Base-by-base conservation (phyloP, 257 asterid species). In the Nicotiana paniculata region DNA sequence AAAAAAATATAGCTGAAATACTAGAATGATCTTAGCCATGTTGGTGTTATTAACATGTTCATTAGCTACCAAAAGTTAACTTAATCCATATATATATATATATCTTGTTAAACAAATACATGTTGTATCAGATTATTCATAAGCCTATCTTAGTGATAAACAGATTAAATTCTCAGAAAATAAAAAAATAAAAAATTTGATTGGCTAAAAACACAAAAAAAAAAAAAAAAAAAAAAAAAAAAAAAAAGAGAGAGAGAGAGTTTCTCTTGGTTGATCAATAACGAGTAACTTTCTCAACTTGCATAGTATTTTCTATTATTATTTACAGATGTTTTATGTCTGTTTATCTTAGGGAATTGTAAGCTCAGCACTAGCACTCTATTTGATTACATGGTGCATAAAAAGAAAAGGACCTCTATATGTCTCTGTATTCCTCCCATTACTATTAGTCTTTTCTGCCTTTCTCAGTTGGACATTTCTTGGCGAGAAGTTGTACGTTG, bases 381-480 rank as follows among this genome's bases (percentile, higher is more conserved):
- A 93, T 87, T 82, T 93, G 9, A 89, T 91, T 90, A 51, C 97
- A 10, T 93, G 95, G 93, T 94, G 98, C 57, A 85, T 93, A 12
- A 90, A 88, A 80, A 93, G 88, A 85, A 94, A 90, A 88, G 97
- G 97, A 12, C 97, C 97, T 33, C 85, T 94, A 1, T 93, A 93
- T 15, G 98, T 93, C 13, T 91, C 97, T 1, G 92, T 96, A 51
- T 96, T 93, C 86, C 92, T 92, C 82, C 98, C 99, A 0, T 85
- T 93, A 91, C 83, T 91, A n/a, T 95, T 96, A 0, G 94, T 96
- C 28, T 88, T 96, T 35, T 95, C 93, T 79, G 97, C 99, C 17
- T 77, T 91, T 39, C 90, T 96, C 74, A 96, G 98, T 13, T 96
- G 97, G 98, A 90, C 92, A 65, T 54, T 96, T n/a, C 94, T 95